phyloP scores from a whole-genome alignment of 1,139 yeast genomes.

The Yamadazyma taylorii region DNA sequence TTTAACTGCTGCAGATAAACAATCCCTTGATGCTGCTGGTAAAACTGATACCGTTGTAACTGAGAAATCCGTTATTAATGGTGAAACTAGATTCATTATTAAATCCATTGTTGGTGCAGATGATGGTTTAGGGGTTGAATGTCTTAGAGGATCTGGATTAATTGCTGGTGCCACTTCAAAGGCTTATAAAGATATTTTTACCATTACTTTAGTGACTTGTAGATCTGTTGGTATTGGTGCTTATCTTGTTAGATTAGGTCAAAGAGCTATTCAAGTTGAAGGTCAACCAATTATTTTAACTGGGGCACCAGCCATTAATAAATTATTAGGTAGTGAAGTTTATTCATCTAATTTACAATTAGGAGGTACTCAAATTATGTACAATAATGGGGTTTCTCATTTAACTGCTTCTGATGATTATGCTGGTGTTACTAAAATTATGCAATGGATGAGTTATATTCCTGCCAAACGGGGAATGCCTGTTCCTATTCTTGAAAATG shows the following conservation, averaged over 20 bases:
- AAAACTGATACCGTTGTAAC: conserved; percentile 66
- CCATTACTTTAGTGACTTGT: conserved; percentile 94
- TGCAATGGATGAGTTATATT: conserved; percentile 95
- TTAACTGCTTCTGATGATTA: conserved; percentile 93
- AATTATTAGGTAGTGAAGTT: conserved; percentile 93
- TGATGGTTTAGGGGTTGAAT: conserved; percentile 97
- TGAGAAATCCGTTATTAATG: conserved; percentile 79
- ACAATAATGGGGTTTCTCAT: conserved; percentile 96
- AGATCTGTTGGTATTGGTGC: conserved; percentile 99
- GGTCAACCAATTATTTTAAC: conserved; percentile 98
- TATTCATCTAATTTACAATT: conserved; percentile 94
- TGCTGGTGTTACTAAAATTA: conserved; percentile 92
- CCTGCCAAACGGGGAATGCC: conserved; percentile 91
- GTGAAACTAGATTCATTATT: conserved; percentile 79
- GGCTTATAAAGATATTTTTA: conserved; percentile 96
- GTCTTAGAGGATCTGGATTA: conserved; percentile 95
- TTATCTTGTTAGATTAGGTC: conserved; percentile 94
- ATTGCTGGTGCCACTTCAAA: conserved; percentile 98
- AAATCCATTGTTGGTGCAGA: conserved; percentile 89
- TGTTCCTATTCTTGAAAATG: conserved; percentile 82
- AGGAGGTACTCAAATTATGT: conserved; percentile 99
- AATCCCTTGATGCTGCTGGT: conserved; percentile 57
- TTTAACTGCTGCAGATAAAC: conserved; percentile 68
- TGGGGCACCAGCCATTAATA: conserved; percentile 98
- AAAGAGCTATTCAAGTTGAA: conserved; percentile 97